phyloP scores from a whole-genome alignment of 441 rosid genomes.

The Gossypium laxum region DNA sequence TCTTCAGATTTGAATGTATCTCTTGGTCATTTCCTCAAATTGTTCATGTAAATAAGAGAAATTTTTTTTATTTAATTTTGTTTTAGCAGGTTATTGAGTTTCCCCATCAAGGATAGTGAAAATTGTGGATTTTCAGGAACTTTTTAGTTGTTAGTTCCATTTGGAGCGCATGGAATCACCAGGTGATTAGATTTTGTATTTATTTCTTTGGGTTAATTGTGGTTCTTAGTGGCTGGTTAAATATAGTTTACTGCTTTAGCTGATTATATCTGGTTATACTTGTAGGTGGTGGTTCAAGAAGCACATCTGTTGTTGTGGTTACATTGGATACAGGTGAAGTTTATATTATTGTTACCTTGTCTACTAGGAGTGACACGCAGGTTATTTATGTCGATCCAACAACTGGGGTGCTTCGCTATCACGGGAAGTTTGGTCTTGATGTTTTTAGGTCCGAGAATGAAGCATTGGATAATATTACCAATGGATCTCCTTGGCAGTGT shows the following conservation, averaged over 20 bases:
- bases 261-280: slow-evolving; percentile 4
- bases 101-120: slow-evolving; percentile 11
- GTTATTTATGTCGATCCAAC: slow-evolving; percentile 84
- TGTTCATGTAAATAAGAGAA: neutral
- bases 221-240: neutral
- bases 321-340: slow-evolving; percentile 70
- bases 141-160: slow-evolving; percentile 18
- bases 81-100: slow-evolving; percentile 21
- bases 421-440: slow-evolving; percentile 60
- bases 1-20: neutral
- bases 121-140: slow-evolving; percentile 18
- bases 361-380: slow-evolving; percentile 56
- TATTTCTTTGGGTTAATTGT: neutral
- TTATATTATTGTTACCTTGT: slow-evolving; percentile 56
- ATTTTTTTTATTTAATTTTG: neutral
- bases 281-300: slow-evolving; percentile 47
- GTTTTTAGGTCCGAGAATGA: slow-evolving; percentile 68
- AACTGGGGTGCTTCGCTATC: slow-evolving; percentile 61
- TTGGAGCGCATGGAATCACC: slow-evolving; percentile 56
- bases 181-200: slow-evolving; percentile 18
- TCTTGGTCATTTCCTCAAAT: neutral
- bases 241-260: neutral
- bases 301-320: slow-evolving; percentile 60
- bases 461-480: slow-evolving; percentile 60
- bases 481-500: slow-evolving; percentile 51